phyloP scores from a whole-genome alignment of 805 yeast genomes.

The Monosporozyma servazzii region DNA sequence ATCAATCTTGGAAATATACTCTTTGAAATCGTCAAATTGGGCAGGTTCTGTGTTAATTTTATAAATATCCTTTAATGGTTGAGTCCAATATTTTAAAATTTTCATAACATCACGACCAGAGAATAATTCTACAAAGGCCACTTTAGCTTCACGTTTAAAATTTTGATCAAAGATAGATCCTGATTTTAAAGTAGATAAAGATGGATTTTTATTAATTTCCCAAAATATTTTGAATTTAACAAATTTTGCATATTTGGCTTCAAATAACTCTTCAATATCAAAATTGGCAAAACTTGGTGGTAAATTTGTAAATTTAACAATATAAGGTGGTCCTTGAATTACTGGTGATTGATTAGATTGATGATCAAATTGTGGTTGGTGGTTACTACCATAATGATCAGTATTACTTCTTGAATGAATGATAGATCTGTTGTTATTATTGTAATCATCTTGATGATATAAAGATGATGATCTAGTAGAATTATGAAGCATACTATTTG shows the following conservation, averaged over 20 bases:
- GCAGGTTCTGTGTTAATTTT: constrained; percentile 31
- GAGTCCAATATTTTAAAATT: constrained; percentile 23
- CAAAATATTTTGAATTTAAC: constrained; percentile 54
- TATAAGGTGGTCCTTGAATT: constrained; percentile 45
- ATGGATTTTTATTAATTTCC: constrained; percentile 51
- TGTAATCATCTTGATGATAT: background rate
- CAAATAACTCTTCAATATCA: constrained; percentile 48
- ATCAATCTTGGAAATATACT: constrained; percentile 24
- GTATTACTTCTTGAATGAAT: background rate
- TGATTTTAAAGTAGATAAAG: constrained; percentile 51
- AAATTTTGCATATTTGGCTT: constrained; percentile 50
- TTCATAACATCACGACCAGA: constrained; percentile 33
- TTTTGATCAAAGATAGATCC: constrained; percentile 48
- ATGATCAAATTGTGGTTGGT: constrained; percentile 9
- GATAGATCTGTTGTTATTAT: background rate
- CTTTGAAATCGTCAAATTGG: constrained; percentile 32
- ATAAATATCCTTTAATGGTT: constrained; percentile 30
- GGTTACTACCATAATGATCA: background rate
- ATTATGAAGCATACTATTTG: background rate
- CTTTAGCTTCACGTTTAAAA: constrained; percentile 43
- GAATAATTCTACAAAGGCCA: constrained; percentile 39
- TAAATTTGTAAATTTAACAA: constrained; percentile 51
- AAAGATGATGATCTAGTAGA: background rate
- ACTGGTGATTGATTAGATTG: background rate
- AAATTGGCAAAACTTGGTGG: constrained; percentile 46